Evolutionary conservation across 805 yeast genomes (phyloP).

Genomic region (Candida golubevii): DNA sequence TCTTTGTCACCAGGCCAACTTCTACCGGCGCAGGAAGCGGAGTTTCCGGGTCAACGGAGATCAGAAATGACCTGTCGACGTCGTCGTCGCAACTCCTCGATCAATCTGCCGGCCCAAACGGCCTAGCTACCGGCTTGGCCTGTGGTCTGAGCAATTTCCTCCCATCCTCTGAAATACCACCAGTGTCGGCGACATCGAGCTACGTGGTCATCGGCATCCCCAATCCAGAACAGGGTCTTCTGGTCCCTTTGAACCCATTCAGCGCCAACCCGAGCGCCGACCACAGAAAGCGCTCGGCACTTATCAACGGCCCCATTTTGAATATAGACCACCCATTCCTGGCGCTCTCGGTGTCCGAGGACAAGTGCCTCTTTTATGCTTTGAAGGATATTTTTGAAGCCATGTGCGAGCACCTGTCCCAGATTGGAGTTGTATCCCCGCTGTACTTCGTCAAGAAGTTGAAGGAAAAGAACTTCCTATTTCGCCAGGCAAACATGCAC

Average conservation of each 20-base stretch:
- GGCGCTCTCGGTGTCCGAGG: slow-evolving; percentile 29
- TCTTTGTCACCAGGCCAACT: slow-evolving; percentile 37
- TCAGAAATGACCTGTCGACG: slow-evolving; percentile 28
- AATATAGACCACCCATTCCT: slow-evolving; percentile 70
- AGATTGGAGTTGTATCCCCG: slow-evolving; percentile 85
- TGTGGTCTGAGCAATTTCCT: slow-evolving; percentile 3
- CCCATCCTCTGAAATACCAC: slow-evolving; percentile 11
- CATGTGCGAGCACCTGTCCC: slow-evolving; percentile 65
- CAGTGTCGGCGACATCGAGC: slow-evolving; percentile 26
- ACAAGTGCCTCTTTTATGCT: slow-evolving; percentile 45
- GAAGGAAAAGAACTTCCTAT: slow-evolving; percentile 78
- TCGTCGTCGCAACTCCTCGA: slow-evolving; percentile 32
- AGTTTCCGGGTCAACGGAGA: slow-evolving; percentile 5
- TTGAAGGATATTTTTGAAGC: slow-evolving; percentile 83
- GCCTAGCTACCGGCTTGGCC: neutral
- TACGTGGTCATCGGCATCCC: slow-evolving; percentile 40
- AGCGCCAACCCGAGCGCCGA: slow-evolving; percentile 51
- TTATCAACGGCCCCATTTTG: slow-evolving; percentile 75
- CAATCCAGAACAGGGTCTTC: slow-evolving; percentile 32
- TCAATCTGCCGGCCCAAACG: slow-evolving; percentile 13
- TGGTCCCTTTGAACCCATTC: slow-evolving; percentile 36
- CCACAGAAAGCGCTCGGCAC: slow-evolving; percentile 71
- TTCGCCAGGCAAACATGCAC: slow-evolving; percentile 83
- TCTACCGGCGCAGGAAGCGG: neutral
- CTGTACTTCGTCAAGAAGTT: slow-evolving; percentile 65